Evolutionary conservation across 2,329 filamentous ascomycete genomes (phyloP), one percentile per base, ranked within the genome.

Genomic region (Alternaria burnsii): DNA sequence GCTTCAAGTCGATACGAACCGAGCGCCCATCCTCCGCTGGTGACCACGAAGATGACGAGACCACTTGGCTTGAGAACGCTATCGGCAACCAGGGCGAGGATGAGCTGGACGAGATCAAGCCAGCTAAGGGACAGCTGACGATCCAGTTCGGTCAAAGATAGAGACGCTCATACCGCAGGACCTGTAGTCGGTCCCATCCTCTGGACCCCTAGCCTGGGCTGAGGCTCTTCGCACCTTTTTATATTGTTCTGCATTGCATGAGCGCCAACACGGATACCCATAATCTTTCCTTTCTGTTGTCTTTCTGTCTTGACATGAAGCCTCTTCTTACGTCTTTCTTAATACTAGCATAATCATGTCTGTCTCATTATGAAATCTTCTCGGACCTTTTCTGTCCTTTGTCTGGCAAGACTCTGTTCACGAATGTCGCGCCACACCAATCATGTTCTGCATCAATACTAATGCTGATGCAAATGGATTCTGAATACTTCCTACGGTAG

Each of bases 71-170:
- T 28, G 71, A 70, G 36, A 71, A 69, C 52, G 69, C 72, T 22
- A 64, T 76, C 34, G 75, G 74, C 57, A 59, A 57, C 36, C 64
- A 67, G 38, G 66, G 52, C 44, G 66, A 67, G 26, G 66, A 68
- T 30, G 66, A 68, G 38, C 52, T 68, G 40, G 66, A 65, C 6
- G 61, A 63, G n/a, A 62, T 68, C 18, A 62, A 65, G 58, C 66
- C 66, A 8, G 65, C 66, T 4, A 63, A 70, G 48, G 76, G 77
- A 16, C 72, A 76, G 22, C 70, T 79, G 59, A 79, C 76, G 14
- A 71, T 78, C 48, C 75, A 78, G 32, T 79, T 79, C 47, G 77
- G 77, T 54, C 73, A 52, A 57, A 65, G 47, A 62, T 73, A 62
- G 65, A 65, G 67, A 65, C 26, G 24, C 59, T 59, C 38, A 18